These are phyloP conservation scores for Persicaria tinctoria DNA, from an alignment of 148 eudicot genomes.

Conservation along the genomic window DNA sequence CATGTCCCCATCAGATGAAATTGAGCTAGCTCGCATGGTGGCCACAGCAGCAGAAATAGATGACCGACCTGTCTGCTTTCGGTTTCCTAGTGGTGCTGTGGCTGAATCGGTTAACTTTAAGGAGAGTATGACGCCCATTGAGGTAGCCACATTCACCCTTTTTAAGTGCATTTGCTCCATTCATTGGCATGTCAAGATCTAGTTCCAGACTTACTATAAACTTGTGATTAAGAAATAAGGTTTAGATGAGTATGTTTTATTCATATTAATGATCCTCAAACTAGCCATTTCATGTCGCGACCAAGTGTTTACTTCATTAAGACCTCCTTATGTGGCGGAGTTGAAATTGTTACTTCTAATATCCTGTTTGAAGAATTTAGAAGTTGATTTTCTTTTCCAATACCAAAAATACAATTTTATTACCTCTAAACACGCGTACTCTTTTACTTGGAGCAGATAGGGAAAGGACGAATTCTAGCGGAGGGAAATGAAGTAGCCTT, in stretches of 20 bases:
- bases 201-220: background rate
- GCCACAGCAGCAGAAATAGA: constrained; percentile 61
- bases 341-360: background rate
- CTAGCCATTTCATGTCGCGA: too few species aligned
- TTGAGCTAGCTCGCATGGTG: constrained; percentile 82
- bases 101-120: constrained; percentile 28
- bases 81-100: constrained; percentile 74
- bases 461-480: constrained; percentile 62
- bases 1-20: constrained; percentile 95
- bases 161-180: background rate
- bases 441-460: constrained; percentile 45
- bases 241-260: too few species aligned
- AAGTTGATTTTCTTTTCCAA: background rate
- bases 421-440: background rate
- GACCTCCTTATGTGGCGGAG: background rate
- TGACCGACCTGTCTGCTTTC: constrained; percentile 82
- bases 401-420: background rate
- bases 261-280: too few species aligned
- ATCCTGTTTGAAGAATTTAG: background rate
- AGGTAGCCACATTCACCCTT: constrained; percentile 33
- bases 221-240: background rate
- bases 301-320: too few species aligned
- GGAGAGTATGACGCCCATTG: constrained; percentile 41
- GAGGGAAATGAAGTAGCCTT: constrained; percentile 83
- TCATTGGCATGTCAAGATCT: background rate